Conservation (phyloP, 192 early-diverging fungal genomes). For the Funneliformis geosporum region DNA sequence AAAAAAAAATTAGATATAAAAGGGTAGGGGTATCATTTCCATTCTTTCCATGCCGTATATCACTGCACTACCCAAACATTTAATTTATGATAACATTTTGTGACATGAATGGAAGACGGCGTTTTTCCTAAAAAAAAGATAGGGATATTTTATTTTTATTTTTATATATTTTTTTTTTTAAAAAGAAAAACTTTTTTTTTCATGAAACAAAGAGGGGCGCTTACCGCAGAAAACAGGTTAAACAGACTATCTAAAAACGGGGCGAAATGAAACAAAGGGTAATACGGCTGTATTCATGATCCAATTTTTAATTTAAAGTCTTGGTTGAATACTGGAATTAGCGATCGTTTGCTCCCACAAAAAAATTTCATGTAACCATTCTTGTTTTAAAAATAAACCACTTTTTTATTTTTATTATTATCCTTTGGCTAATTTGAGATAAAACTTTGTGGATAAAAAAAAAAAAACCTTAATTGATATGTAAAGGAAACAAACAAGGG, state of each 20-base stretch:
- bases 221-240: background rate
- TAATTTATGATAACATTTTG: no score
- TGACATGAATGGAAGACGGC: no score
- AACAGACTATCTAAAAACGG: background rate
- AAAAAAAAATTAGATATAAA: background rate
- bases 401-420: no score
- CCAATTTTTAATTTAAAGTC: background rate
- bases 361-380: background rate
- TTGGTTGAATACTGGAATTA: background rate
- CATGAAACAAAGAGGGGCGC: background rate
- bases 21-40: background rate
- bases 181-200: background rate
- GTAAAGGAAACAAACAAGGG: no score
- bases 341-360: background rate
- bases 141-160: no score
- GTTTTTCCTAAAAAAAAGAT: background rate
- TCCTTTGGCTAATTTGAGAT: no score
- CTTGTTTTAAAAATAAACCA: background rate
- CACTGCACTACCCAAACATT: no score
- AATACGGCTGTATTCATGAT: background rate
- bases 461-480: no score
- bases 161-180: background rate
- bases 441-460: no score
- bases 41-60: background rate
- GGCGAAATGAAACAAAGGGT: background rate